Evolutionary conservation across 768 basidiomycete species (phyloP), one percentile per base, ranked within the genome.

Genomic region (Rhodotorula taiwanensis): DNA sequence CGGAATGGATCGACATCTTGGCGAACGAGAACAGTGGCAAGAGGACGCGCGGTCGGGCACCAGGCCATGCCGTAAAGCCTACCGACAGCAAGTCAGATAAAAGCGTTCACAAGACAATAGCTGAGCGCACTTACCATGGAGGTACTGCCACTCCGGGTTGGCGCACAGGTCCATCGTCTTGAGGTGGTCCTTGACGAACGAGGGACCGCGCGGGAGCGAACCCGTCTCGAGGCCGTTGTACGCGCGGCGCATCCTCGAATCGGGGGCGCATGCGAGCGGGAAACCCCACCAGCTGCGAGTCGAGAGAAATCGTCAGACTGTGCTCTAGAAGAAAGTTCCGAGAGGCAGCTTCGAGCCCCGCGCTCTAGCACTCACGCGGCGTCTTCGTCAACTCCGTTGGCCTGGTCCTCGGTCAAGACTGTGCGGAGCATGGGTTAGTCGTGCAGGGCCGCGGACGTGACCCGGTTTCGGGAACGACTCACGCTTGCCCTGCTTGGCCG

Each of bases 11-110:
- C 30, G 79, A 78, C 0, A 86, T 84, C 71, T 87, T 90, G 0
- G 90, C 88, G 4, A 93, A 92, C 9, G 90, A 92, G 76, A 99
- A 88, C 42, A 99, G 83, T 10, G 74, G 75, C 31, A 54, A 44
- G 5, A 73, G 66, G 41, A 52, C 45, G 8, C 55, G 30, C 5
- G 73, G 73, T 13, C 66, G 49, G 44, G 65, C 64, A 25, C 73
- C 73, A 30, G 62, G 60, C 73, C 73, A 74, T 15, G 72, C 58
- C 28, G 76, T 74, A 54, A 76, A 72, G 18, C 77, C 75, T 66
- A 45, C 21, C 27, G 21, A 9, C 21, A 3, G n/a, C 7, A 15
- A 28, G 52, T 4, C 14, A 27, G 36, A 31, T 20, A 3, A 18
- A n/a, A 8, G 36, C 8, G 3, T n/a, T n/a, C n/a, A n/a, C 21